Percentiles rank a stretch among this genome's conserved stretches.
These are phyloP conservation scores for Hanseniaspora pseudoguilliermondii DNA, from an alignment of 805 yeast species.

Conservation along the genomic window DNA sequence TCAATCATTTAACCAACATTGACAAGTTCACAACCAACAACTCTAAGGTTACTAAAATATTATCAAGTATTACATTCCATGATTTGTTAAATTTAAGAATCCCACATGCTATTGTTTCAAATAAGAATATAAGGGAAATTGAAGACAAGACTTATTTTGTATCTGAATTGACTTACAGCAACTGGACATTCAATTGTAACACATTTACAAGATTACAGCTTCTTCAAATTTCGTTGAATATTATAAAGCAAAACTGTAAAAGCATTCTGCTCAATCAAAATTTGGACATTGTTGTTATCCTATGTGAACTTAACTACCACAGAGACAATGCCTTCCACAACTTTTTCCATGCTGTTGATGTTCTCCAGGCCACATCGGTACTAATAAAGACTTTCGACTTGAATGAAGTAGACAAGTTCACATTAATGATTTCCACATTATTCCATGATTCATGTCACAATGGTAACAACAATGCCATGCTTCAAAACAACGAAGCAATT, in stretches of 20 bases:
- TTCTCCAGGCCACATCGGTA: slow-evolving; percentile 75
- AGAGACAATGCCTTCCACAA: slow-evolving; percentile 86
- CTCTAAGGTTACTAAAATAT: background rate
- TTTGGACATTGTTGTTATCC: slow-evolving; percentile 36
- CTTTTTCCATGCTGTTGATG: slow-evolving; percentile 92
- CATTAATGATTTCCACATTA: slow-evolving; percentile 55
- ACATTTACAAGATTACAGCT: slow-evolving; percentile 1
- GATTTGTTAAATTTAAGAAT: background rate
- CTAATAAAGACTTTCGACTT: slow-evolving; percentile 26
- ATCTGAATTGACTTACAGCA: background rate
- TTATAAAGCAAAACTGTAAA: background rate
- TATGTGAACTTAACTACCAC: slow-evolving; percentile 66
- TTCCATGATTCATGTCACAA: slow-evolving; percentile 98
- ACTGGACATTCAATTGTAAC: slow-evolving; percentile 8
- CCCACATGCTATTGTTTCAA: background rate
- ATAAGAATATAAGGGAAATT: background rate
- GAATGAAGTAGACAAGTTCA: slow-evolving; percentile 28
- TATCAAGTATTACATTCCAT: background rate
- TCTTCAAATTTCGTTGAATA: slow-evolving; percentile 22
- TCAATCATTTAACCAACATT: background rate
- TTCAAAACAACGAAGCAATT: background rate
- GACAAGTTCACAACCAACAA: background rate
- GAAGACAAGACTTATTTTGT: background rate
- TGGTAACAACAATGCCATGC: slow-evolving; percentile 76
- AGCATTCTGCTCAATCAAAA: background rate